Base-by-base conservation (phyloP, 768 basidiomycete species). In the Cyathus striatus region DNA sequence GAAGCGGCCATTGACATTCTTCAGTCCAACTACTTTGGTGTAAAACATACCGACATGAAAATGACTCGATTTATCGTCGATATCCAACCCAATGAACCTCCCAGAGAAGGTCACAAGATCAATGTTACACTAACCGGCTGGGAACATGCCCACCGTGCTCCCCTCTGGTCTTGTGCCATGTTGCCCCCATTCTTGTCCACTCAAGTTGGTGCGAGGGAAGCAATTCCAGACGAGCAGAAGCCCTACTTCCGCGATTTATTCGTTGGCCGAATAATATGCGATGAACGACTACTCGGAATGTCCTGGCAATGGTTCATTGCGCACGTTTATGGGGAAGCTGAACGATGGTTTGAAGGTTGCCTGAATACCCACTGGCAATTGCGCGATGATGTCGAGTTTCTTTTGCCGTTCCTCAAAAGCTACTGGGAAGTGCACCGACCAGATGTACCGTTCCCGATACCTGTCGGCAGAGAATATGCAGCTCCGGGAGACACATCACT, bases 281-380 rank as follows among this genome's bases (percentile, higher is more conserved):
- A 46, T 30, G 42, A 41, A 2, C 42, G 43, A 20, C 30, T 47
- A 17, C 21, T 55, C 16, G 48, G 44, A 21, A 38, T 40, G 36
- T 36, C 49, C 22, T 38, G 33, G 38, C 42, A 51, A 16, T 61
- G 60, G 60, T 38, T 61, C 43, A 36, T 57, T 24, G 58, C 58
- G 37, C 45, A 57, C 38, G 51, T 60, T 33, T 62, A 47, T 20
- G 60, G 60, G 23, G 45, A 43, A 32, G 46, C 61, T 14, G 60
- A 61, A 41, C 60, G 60, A 20, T 62, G 60, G 60, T 61, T 61
- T 40, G 60, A 61, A 45, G 58, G 50, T 9, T 49, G 56, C 22
- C 38, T 56, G 36, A 47, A 49, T 27, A 43, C 53, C 25, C 61
- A 61, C 40, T 62, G 60, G 60, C 50, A 41, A 20, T 54, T 52